Percentiles rank a stretch among this genome's conserved stretches.
phyloP scores from a whole-genome alignment of 129 eudicot genomes.

The Saussurea involucrata region DNA sequence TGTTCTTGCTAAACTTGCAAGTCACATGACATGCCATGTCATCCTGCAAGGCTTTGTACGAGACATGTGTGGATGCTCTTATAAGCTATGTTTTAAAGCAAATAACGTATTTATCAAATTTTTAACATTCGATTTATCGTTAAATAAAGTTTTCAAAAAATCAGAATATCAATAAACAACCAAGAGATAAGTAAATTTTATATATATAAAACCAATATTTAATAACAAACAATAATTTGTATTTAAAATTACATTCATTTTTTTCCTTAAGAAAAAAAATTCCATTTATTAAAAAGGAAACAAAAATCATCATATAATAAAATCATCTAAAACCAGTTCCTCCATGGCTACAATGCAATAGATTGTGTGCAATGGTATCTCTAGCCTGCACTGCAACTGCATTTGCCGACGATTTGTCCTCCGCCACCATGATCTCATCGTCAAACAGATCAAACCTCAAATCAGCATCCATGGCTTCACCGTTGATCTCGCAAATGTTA shows the following conservation, averaged over 20 bases:
- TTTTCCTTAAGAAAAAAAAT: background rate
- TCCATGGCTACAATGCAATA: constrained; percentile 45
- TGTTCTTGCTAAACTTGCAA: no score
- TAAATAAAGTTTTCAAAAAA: no score
- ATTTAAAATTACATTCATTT: constrained; percentile 6
- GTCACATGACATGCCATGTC: no score
- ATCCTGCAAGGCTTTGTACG: no score
- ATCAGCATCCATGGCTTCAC: constrained; percentile 41
- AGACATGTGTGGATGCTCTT: no score
- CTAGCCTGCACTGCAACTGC: constrained; percentile 46
- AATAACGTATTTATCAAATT: no score
- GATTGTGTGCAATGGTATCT: constrained; percentile 68
- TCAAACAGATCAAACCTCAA: constrained; percentile 56
- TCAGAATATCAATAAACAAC: no score
- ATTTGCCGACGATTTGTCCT: constrained; percentile 35
- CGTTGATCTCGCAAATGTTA: constrained; percentile 66
- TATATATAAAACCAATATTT: background rate
- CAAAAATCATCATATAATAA: background rate
- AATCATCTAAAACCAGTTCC: constrained; percentile 4
- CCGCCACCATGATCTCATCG: constrained; percentile 48
- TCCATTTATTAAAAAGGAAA: background rate
- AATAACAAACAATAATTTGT: background rate
- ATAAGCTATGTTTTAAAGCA: no score
- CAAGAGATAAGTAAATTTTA: no score
- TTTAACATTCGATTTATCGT: no score